Conservation (phyloP, 306 rosid genomes). For the Cucurbita pepo region DNA sequence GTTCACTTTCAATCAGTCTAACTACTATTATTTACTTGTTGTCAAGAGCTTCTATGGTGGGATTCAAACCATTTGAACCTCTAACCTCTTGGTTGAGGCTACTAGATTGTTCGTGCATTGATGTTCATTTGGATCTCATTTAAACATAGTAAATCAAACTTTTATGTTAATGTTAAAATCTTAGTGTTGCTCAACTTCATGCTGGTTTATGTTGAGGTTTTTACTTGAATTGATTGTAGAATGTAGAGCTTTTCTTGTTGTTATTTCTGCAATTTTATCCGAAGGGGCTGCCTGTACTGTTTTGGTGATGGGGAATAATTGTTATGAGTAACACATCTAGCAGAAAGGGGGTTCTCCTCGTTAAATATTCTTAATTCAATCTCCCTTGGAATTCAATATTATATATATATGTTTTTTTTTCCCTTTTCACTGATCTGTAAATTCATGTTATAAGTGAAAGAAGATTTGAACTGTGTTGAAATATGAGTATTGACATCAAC, state of each 20-base stretch:
- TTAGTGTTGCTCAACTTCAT: not conserved
- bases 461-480: not conserved
- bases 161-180: not conserved
- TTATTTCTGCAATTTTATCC: not conserved
- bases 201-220: not conserved
- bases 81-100: not conserved
- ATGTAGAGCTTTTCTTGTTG: not conserved
- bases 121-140: not conserved
- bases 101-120: not conserved
- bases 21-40: not conserved
- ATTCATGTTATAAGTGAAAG: not conserved
- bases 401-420: not conserved
- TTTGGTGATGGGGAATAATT: not conserved
- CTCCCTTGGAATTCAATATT: not conserved
- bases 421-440: not conserved
- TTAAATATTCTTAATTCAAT: not conserved
- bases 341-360: not conserved
- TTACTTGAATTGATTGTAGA: not conserved
- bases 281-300: not conserved
- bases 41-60: not conserved
- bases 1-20: slow-evolving; percentile 6
- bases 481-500: not conserved
- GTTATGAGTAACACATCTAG: not conserved
- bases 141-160: not conserved
- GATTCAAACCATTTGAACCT: too few species aligned